Evolutionary conservation across 192 early-diverging fungal species (phyloP), one percentile per base, ranked within the genome.

Genomic region (Backusella mclennaniae): DNA sequence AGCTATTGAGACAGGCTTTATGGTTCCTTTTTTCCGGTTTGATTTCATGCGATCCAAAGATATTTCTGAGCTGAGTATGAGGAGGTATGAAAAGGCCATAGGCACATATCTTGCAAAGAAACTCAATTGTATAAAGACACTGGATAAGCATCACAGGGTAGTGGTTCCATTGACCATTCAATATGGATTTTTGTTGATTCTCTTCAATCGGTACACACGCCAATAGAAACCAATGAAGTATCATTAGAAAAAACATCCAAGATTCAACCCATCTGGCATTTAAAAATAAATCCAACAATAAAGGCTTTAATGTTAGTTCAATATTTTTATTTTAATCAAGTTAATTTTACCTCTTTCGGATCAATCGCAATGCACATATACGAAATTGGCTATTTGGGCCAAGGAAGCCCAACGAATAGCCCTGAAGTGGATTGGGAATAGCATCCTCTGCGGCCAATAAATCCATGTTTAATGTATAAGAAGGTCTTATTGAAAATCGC

Each of bases 181-280:
- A 87, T 11, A n/a, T n/a, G 3, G 76, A 76, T 66, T 87, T 87
- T 19, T 76, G 78, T 3, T 71, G 69, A 5, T 71, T 56, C 0
- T 63, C 75, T 23, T 21, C 35, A 33, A 82, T 83, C 1, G 86
- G 86, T 0, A 75, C 77, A 33, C 77, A 81, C 23, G 84, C 84
- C 56, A 87, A 76, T 33, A 87, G 72, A 19, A 87, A 74, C 86
- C 86, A 87, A 41, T 87, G 78, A 2, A 80, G 71, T 42, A 85
- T 70, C 23, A 87, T 81, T 11, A 87, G 29, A 1, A 83, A 71
- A 1, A 87, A 77, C 19, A 87, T 80, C 38, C 83, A 71, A 0
- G 77, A 49, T 39, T 87, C 84, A 0, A 77, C 73, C 21, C 75
- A 71, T 44, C 86, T 84, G 69, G 11, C 38, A 12, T 12, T 15